phyloP scores from a whole-genome alignment of 805 yeast genomes.

The Zygoascus tannicola region DNA sequence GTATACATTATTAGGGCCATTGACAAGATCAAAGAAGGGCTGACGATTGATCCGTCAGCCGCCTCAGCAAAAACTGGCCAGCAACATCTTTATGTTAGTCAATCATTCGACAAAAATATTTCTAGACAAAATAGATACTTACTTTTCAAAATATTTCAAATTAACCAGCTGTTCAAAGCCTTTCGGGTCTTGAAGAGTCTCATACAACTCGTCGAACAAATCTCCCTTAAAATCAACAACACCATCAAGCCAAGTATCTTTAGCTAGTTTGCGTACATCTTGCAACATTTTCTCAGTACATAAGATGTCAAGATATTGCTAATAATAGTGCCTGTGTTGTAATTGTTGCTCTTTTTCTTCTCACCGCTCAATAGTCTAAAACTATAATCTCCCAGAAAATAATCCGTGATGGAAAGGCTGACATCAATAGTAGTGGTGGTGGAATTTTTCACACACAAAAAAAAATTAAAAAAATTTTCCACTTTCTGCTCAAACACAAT shows the following conservation, averaged over 20 bases:
- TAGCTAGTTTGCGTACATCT: neutral
- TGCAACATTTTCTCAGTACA: neutral
- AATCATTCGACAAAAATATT: no score
- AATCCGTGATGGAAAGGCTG: neutral
- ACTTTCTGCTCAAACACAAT: slow-evolving; percentile 15
- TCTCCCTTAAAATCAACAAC: neutral
- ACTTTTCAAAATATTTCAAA: neutral
- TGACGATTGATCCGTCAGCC: no score
- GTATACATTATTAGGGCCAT: neutral
- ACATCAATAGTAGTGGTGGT: neutral
- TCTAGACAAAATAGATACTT: neutral
- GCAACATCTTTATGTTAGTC: neutral
- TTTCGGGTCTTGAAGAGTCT: neutral
- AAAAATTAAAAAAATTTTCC: slow-evolving; percentile 23
- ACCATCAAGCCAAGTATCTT: neutral
- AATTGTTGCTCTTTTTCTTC: no score
- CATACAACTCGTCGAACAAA: neutral
- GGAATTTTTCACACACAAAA: no score
- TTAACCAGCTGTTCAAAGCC: neutral
- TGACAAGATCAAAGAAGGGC: neutral
- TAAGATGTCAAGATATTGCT: neutral
- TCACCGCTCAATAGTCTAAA: no score
- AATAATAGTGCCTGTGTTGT: no score
- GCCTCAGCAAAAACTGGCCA: neutral
- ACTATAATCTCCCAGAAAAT: neutral